These are phyloP conservation scores for Colletotrichum destructivum DNA, from an alignment of 2,329 filamentous ascomycete genomes.

Conservation along the genomic window DNA sequence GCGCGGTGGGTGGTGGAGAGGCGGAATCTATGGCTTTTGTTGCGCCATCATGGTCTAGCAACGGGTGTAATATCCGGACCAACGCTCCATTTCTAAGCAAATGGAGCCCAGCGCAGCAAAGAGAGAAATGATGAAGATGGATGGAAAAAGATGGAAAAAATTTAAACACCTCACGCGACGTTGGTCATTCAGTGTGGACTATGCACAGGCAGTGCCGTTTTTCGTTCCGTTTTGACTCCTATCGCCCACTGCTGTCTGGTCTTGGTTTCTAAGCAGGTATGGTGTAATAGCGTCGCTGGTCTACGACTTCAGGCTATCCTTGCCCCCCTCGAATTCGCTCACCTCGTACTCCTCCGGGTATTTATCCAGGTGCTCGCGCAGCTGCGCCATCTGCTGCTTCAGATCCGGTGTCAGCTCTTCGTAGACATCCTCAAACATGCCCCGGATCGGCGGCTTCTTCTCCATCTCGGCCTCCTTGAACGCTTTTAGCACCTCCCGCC, in stretches of 20 bases:
- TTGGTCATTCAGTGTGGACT: neutral
- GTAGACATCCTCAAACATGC: constrained; percentile 91
- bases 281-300: neutral
- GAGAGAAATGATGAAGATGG: neutral
- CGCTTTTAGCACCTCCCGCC: constrained; percentile 85
- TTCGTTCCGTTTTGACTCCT: neutral
- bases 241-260: neutral
- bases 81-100: constrained; percentile 29
- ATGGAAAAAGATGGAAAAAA: too few species aligned
- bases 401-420: constrained; percentile 87
- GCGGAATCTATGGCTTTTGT: constrained; percentile 20
- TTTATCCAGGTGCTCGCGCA: constrained; percentile 83
- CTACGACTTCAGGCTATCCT: constrained; percentile 69
- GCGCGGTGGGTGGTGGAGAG: constrained; percentile 12
- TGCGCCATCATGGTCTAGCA: constrained; percentile 28
- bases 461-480: constrained; percentile 88
- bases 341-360: constrained; percentile 96
- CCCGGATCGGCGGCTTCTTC: constrained; percentile 80
- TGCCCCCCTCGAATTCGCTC: constrained; percentile 80
- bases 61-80: neutral
- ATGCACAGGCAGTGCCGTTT: too few species aligned
- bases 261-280: constrained; percentile 16
- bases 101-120: neutral
- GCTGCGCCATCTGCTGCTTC: constrained; percentile 77
- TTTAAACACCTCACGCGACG: constrained; percentile 12